Conservation (phyloP, 305 asterid species). For the Solanum chacoense region DNA sequence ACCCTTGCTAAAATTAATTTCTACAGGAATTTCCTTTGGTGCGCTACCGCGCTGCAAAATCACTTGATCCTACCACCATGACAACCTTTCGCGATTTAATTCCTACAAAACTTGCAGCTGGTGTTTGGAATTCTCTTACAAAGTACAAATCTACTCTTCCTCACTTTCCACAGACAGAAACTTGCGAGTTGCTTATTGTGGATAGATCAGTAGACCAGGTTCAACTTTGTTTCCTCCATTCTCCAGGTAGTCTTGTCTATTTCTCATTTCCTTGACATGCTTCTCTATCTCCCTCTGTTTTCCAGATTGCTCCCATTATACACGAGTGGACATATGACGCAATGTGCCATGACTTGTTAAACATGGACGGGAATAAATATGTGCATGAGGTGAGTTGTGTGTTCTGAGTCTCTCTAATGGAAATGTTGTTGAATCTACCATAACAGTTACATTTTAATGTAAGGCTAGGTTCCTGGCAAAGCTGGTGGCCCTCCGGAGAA, state of each 20-base stretch:
- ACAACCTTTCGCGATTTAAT: slow-evolving; percentile 91
- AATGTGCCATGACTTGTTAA: slow-evolving; percentile 92
- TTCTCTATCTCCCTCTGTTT: neutral
- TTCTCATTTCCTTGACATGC: neutral
- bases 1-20: slow-evolving; percentile 10
- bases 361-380: slow-evolving; percentile 96
- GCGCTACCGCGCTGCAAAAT: slow-evolving; percentile 92
- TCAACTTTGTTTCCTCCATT: neutral
- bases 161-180: slow-evolving; percentile 85
- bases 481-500: slow-evolving; percentile 70
- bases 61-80: slow-evolving; percentile 89
- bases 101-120: slow-evolving; percentile 98
- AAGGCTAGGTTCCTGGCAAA: slow-evolving; percentile 76
- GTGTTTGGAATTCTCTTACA: slow-evolving; percentile 80
- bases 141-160: slow-evolving; percentile 79
- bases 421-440: neutral
- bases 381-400: slow-evolving; percentile 69
- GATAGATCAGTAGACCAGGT: slow-evolving; percentile 99
- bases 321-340: slow-evolving; percentile 99
- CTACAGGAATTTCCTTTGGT: slow-evolving; percentile 92
- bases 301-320: slow-evolving; percentile 90
- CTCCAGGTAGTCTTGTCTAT: slow-evolving; percentile 1
- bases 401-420: neutral
- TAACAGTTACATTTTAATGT: slow-evolving; percentile 4
- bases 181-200: slow-evolving; percentile 92